Evolutionary conservation across 805 yeast species (phyloP).

Genomic region (Saturnispora serradocipensis): DNA sequence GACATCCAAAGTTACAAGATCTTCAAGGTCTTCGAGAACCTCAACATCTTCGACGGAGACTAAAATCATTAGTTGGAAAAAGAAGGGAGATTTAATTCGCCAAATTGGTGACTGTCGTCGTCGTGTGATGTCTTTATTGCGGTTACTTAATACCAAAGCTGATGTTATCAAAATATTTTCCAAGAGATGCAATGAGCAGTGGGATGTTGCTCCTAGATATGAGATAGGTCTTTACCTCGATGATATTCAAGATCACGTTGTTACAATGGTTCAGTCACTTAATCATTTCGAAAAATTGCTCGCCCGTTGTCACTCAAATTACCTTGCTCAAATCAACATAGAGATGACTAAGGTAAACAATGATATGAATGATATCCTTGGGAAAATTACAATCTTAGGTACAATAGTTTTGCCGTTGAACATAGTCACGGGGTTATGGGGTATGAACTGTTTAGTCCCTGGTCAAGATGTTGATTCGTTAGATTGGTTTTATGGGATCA

Average conservation of each 20-base stretch:
- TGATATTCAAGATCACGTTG: constrained; percentile 95
- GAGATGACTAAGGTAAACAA: constrained; percentile 97
- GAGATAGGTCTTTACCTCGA: constrained; percentile 94
- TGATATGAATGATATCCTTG: constrained; percentile 92
- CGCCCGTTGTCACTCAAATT: constrained; percentile 93
- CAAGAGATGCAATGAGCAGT: constrained; percentile 78
- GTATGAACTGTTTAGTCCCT: constrained; percentile 96
- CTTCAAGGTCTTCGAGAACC: constrained; percentile 16
- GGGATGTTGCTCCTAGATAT: constrained; percentile 68
- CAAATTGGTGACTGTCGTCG: constrained; percentile 94
- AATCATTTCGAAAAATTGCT: constrained; percentile 91
- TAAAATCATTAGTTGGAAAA: constrained; percentile 62
- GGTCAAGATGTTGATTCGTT: constrained; percentile 68
- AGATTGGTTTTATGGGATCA: constrained; percentile 55
- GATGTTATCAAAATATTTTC: constrained; percentile 97
- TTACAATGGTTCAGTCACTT: constrained; percentile 92
- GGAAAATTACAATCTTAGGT: constrained; percentile 88
- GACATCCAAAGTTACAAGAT: constrained; percentile 13
- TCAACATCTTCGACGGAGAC: constrained; percentile 32
- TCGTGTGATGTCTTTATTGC: constrained; percentile 80
- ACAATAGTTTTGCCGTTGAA: constrained; percentile 93
- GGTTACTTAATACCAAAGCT: constrained; percentile 85
- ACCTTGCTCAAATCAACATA: constrained; percentile 91
- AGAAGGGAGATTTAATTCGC: constrained; percentile 90
- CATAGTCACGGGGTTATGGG: constrained; percentile 95